Conservation (phyloP, 495 filamentous ascomycete species). For the Penicillium pulvis region DNA sequence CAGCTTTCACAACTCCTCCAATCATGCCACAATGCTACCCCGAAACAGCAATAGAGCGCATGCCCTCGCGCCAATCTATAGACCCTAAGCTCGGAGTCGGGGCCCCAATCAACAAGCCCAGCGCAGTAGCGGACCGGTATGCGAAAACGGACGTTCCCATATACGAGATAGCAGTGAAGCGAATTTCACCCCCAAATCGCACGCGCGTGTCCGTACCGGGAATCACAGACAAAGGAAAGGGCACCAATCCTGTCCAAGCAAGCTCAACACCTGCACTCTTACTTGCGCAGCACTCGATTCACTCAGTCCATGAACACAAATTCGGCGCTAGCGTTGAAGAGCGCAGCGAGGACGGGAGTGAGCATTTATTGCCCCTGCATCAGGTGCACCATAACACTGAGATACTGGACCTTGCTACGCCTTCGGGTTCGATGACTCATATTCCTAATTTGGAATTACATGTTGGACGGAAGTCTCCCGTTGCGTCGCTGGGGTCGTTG, state of each 20-base stretch:
- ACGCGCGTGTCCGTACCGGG: slow-evolving; percentile 1
- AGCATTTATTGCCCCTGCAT: background rate
- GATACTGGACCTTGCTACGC: background rate
- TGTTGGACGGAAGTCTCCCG: slow-evolving; percentile 3
- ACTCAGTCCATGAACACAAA: background rate
- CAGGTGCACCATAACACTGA: background rate
- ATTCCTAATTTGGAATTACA: background rate
- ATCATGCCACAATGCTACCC: slow-evolving; percentile 11
- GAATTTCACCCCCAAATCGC: background rate
- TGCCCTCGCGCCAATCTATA: background rate
- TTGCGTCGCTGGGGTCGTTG: slow-evolving; percentile 5
- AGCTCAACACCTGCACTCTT: background rate
- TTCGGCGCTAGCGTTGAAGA: background rate
- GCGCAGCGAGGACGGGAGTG: background rate
- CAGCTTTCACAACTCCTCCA: background rate
- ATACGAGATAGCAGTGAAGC: slow-evolving; percentile 11
- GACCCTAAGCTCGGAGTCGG: background rate
- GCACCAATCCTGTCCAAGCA: background rate
- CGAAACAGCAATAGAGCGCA: background rate
- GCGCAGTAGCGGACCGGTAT: background rate
- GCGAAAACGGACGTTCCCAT: slow-evolving; percentile 2
- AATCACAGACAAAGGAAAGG: background rate
- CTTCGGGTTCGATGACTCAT: background rate
- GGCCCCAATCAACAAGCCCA: background rate
- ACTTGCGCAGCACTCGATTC: background rate